Evolutionary conservation across 352 stramenopile genomes (phyloP).

Genomic region (Pythium rishiriense): DNA sequence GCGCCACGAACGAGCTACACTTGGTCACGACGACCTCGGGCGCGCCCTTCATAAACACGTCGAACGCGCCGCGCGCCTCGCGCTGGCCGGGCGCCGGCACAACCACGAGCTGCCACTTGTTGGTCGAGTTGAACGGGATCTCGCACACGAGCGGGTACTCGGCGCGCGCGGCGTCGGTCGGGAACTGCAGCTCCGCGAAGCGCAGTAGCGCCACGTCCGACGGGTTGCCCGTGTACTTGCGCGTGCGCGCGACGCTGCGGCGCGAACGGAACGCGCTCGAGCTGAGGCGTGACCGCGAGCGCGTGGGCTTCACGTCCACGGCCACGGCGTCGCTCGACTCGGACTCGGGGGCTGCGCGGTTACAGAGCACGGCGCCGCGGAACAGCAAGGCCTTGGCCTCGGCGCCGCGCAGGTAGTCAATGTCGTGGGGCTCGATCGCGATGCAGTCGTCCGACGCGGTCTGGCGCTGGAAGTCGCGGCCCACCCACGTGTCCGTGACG

Average conservation of each 20-base stretch:
- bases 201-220: constrained; percentile 57
- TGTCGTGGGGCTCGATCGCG: constrained; percentile 38
- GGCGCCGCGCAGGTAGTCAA: constrained; percentile 30
- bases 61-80: constrained; percentile 25
- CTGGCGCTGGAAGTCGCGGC: constrained; percentile 33
- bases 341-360: constrained; percentile 33
- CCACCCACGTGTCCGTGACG: constrained; percentile 45
- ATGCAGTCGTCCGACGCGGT: constrained; percentile 19
- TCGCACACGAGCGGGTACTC: constrained; percentile 53
- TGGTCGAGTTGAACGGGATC: constrained; percentile 70
- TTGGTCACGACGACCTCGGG: constrained; percentile 90
- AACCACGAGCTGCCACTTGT: constrained; percentile 66
- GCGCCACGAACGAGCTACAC: constrained; percentile 69
- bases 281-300: too few relatives aligned
- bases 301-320: not conserved
- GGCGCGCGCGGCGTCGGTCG: constrained; percentile 33
- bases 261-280: constrained; percentile 4
- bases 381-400: constrained; percentile 37
- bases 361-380: constrained; percentile 40
- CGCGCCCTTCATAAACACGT: constrained; percentile 92
- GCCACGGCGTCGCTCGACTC: not conserved
- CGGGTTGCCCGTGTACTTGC: constrained; percentile 50
- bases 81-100: constrained; percentile 31
- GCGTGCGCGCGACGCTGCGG: constrained; percentile 29
- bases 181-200: constrained; percentile 43